Percentiles rank a stretch among this genome's conserved stretches.
These are phyloP conservation scores for Benincasa hispida DNA, from an alignment of 306 rosid genomes.

Conservation along the genomic window DNA sequence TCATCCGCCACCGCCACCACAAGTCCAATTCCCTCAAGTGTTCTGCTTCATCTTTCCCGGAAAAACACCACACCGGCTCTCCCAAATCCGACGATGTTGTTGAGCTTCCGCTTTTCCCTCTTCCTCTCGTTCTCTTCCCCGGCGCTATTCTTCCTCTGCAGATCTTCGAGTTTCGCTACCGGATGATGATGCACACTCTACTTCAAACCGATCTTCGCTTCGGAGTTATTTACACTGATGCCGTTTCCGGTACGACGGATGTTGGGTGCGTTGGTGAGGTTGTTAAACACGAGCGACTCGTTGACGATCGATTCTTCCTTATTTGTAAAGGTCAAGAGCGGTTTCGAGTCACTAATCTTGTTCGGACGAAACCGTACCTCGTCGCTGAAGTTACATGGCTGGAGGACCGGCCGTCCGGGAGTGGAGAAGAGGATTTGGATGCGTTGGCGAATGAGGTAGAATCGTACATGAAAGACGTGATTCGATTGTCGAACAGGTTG, in stretches of 20 bases:
- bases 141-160: constrained; percentile 90
- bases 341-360: constrained; percentile 56
- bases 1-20: constrained; percentile 18
- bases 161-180: constrained; percentile 98
- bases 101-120: constrained; percentile 86
- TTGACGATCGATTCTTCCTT: constrained; percentile 85
- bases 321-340: constrained; percentile 97
- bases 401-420: constrained; percentile 77
- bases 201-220: constrained; percentile 96
- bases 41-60: constrained; percentile 79
- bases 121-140: constrained; percentile 86
- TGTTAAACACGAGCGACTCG: constrained; percentile 91
- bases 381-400: constrained; percentile 87
- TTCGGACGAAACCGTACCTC: constrained; percentile 80
- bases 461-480: constrained; percentile 82
- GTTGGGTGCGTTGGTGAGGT: constrained; percentile 97
- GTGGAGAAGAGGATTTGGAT: constrained; percentile 50
- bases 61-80: constrained; percentile 60
- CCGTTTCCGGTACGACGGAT: constrained; percentile 63
- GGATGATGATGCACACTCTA: constrained; percentile 97
- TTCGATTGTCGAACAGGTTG: constrained; percentile 71
- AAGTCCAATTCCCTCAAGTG: constrained; percentile 37
- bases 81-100: constrained; percentile 66
- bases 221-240: constrained; percentile 75
- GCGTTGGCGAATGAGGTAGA: constrained; percentile 71